phyloP scores from a whole-genome alignment of 2,329 filamentous ascomycete genomes.

The Aureobasidium sp. region DNA sequence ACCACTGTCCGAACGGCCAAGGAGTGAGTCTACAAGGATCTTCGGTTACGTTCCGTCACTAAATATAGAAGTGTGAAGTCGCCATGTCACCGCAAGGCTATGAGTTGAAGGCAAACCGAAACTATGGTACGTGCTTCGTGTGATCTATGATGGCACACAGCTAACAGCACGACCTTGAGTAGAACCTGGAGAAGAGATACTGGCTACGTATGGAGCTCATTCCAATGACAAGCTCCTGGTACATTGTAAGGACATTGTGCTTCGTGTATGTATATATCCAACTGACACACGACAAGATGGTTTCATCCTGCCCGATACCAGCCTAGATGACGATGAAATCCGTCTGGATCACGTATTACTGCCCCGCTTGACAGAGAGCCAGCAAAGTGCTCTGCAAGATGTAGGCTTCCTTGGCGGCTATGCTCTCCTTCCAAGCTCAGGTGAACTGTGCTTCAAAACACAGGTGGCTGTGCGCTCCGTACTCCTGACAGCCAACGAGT shows the following conservation, averaged over 20 bases:
- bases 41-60: neutral
- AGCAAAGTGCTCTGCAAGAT: conserved; percentile 31
- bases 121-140: conserved; percentile 36
- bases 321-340: conserved; percentile 29
- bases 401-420: conserved; percentile 34
- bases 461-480: conserved; percentile 34
- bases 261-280: neutral
- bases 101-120: conserved; percentile 43
- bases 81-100: conserved; percentile 44
- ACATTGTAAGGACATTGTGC: conserved; percentile 40
- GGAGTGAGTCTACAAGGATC: conserved; percentile 21
- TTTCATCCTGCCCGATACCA: conserved; percentile 30
- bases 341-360: conserved; percentile 35
- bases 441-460: conserved; percentile 36
- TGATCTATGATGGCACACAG: neutral
- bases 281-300: conserved; percentile 25
- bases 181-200: conserved; percentile 53
- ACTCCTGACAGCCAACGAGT: conserved; percentile 28
- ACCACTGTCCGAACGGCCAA: conserved; percentile 36
- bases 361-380: conserved; percentile 26
- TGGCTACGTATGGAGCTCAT: conserved; percentile 61
- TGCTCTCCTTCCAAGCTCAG: conserved; percentile 21
- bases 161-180: neutral
- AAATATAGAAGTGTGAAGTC: conserved; percentile 40
- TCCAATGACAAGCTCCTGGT: conserved; percentile 63